A percentile compares a stretch with the other conserved stretches of the same genome.
Evolutionary conservation across 2,329 filamentous ascomycete species (phyloP).

Genomic region (Berkeleyomyces basicola): DNA sequence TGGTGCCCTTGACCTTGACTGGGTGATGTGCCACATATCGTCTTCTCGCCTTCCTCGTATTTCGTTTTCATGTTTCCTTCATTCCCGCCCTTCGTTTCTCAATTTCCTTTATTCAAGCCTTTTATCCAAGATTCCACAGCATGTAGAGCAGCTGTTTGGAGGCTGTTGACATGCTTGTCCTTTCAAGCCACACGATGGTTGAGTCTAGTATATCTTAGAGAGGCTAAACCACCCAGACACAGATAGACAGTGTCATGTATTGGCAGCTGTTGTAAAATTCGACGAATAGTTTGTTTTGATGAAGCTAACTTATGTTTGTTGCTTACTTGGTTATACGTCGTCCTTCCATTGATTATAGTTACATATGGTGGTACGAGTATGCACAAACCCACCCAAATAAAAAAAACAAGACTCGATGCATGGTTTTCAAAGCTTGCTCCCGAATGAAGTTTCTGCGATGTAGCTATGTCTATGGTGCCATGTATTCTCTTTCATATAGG

Average conservation of each 20-base stretch:
- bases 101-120: not conserved
- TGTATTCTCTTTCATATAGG: no score
- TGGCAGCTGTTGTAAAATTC: not conserved
- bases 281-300: not conserved
- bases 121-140: not conserved
- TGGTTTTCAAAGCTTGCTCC: not conserved
- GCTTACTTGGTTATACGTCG: not conserved
- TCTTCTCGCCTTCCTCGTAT: not conserved
- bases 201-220: not conserved
- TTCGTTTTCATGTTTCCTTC: not conserved
- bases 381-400: not conserved
- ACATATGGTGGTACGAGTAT: not conserved
- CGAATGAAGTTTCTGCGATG: not conserved
- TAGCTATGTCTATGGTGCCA: not conserved
- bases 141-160: not conserved
- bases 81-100: not conserved
- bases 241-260: not conserved
- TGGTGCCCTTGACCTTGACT: not conserved
- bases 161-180: not conserved
- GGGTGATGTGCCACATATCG: not conserved
- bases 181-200: not conserved
- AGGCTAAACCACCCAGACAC: not conserved
- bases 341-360: not conserved
- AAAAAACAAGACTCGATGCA: not conserved
- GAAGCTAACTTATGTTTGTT: not conserved